Percentiles rank a stretch among this genome's conserved stretches.
Conservation (phyloP, 306 rosid genomes). For the Sicyos baderoa region DNA sequence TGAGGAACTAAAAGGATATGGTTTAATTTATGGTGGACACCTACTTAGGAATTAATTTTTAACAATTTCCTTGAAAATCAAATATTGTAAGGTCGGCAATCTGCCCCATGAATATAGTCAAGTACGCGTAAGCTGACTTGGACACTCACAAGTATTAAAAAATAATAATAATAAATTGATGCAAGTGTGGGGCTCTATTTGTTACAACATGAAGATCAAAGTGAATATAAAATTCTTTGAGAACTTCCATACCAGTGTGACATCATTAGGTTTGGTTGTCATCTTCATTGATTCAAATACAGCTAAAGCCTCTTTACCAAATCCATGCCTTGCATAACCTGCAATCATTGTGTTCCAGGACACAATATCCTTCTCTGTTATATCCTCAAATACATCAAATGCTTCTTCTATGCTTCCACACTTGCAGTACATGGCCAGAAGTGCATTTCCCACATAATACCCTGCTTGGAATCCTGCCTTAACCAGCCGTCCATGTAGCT, state of each 20-base stretch:
- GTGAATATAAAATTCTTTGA: not conserved
- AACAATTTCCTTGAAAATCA: no score
- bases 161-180: no score
- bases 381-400: conserved; percentile 49
- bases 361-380: conserved; percentile 64
- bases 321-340: conserved; percentile 87
- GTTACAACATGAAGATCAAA: conserved; percentile 15
- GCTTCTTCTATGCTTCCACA: conserved; percentile 75
- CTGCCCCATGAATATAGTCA: no score
- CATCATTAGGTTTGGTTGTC: conserved; percentile 55
- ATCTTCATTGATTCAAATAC: conserved; percentile 61
- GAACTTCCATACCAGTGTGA: conserved; percentile 50
- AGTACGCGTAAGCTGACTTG: no score
- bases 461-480: conserved; percentile 66
- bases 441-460: conserved; percentile 76
- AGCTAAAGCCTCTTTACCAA: conserved; percentile 52
- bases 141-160: no score
- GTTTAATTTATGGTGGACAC: no score
- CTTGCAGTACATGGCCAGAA: conserved; percentile 74
- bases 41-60: no score
- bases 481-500: conserved; percentile 54
- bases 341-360: conserved; percentile 76
- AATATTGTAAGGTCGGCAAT: no score
- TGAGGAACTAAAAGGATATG: no score
- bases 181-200: conserved; percentile 3